These are phyloP conservation scores for Fraxinus sp. DNA, from an alignment of 305 asterid species.

Conservation along the genomic window DNA sequence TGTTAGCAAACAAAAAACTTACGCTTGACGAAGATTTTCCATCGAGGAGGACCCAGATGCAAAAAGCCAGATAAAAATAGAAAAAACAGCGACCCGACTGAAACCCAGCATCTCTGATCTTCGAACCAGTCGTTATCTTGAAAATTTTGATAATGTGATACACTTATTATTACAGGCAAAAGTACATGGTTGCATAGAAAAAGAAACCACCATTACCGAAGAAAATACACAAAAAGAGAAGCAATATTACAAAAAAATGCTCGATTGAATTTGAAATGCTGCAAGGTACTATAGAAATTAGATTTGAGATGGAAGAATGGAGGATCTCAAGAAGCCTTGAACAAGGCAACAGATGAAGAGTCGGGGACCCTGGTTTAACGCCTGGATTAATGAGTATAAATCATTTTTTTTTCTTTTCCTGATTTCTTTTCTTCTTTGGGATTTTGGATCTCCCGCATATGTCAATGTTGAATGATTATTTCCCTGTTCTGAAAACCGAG, in stretches of 20 bases:
- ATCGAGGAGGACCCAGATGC: slow-evolving; percentile 49
- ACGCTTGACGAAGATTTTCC: slow-evolving; percentile 83
- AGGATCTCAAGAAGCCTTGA: slow-evolving; percentile 43
- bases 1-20: slow-evolving; percentile 34
- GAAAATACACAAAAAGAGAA: slow-evolving; percentile 7
- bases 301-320: slow-evolving; percentile 2
- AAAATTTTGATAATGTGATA: slow-evolving; percentile 33
- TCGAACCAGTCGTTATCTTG: slow-evolving; percentile 20
- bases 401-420: neutral
- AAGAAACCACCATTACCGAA: slow-evolving; percentile 4
- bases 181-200: slow-evolving; percentile 18
- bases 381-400: neutral
- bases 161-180: slow-evolving; percentile 14
- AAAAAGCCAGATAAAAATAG: slow-evolving; percentile 37
- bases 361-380: slow-evolving; percentile 25
- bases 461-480: neutral
- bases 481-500: neutral
- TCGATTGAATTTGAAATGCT: slow-evolving; percentile 18
- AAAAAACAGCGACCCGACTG: slow-evolving; percentile 38
- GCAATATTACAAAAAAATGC: neutral
- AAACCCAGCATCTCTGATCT: slow-evolving; percentile 69
- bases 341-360: slow-evolving; percentile 40
- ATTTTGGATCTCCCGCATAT: slow-evolving; percentile 43
- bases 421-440: neutral
- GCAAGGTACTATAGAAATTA: neutral